These are phyloP conservation scores for Chaetoceros tenuissimus DNA, from an alignment of 108 stramenopile genomes.

Conservation along the genomic window DNA sequence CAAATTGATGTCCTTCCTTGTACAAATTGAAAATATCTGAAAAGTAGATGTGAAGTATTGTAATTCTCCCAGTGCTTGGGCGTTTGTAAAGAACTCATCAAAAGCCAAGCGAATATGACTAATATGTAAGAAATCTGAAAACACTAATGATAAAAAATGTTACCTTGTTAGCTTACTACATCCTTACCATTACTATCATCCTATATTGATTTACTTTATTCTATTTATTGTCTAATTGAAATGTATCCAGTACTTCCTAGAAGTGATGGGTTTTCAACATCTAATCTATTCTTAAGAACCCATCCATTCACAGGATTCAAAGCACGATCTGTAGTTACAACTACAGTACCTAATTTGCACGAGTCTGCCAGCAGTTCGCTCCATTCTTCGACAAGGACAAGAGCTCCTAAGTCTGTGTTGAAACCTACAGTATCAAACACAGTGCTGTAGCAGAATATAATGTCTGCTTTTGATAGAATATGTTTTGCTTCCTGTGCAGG, in stretches of 20 bases:
- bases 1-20: too few species aligned
- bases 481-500: slow-evolving; percentile 16
- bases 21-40: too few species aligned
- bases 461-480: slow-evolving; percentile 34
- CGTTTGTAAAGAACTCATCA: too few species aligned
- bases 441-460: slow-evolving; percentile 69
- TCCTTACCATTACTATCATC: too few species aligned
- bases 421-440: slow-evolving; percentile 42
- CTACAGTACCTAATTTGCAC: slow-evolving; percentile 47
- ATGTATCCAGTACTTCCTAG: slow-evolving; percentile 58
- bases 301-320: slow-evolving; percentile 59
- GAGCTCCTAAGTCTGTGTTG: slow-evolving; percentile 36
- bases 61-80: too few species aligned
- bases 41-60: too few species aligned
- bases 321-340: slow-evolving; percentile 65
- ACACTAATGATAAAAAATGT: too few species aligned
- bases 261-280: slow-evolving; percentile 70
- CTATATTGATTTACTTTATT: background rate
- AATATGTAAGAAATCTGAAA: too few species aligned
- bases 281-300: slow-evolving; percentile 51
- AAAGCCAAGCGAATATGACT: too few species aligned
- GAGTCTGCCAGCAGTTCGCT: slow-evolving; percentile 30
- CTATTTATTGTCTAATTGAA: slow-evolving; percentile 20
- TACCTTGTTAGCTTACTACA: too few species aligned
- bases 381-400: slow-evolving; percentile 62